These are phyloP conservation scores for Coniochaeta hoffmannii DNA, from an alignment of 2,329 filamentous ascomycete genomes.

Conservation along the genomic window DNA sequence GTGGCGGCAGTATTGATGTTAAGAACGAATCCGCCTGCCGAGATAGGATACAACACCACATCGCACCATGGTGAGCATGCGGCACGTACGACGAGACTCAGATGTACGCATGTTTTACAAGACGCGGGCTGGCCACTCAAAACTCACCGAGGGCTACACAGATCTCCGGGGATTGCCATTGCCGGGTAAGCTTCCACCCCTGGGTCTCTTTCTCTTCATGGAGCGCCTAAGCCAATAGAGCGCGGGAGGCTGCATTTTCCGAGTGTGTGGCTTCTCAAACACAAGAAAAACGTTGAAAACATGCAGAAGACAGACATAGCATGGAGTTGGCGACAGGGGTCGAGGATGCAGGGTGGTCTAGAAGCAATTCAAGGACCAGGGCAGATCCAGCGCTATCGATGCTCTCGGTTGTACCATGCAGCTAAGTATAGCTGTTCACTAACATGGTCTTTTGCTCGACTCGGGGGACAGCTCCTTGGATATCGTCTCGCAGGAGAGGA, in stretches of 20 bases:
- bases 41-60: not conserved
- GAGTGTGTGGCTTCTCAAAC: not conserved
- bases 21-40: not conserved
- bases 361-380: not conserved
- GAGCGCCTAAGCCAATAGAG: not conserved
- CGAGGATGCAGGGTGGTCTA: not conserved
- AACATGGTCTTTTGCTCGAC: not conserved
- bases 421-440: not conserved
- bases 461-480: not conserved
- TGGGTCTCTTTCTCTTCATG: not conserved
- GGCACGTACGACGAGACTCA: conserved; percentile 1
- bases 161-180: conserved; percentile 1
- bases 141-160: not conserved
- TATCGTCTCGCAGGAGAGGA: not conserved
- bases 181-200: not conserved
- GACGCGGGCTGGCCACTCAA: not conserved
- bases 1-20: not conserved
- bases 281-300: not conserved
- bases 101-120: not conserved
- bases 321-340: not conserved
- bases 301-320: not conserved
- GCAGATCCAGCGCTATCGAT: not conserved
- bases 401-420: not conserved
- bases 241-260: not conserved
- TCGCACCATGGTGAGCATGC: not conserved